Base-by-base conservation (phyloP, 2,329 filamentous ascomycete genomes). In the Aspergillus jensenii region DNA sequence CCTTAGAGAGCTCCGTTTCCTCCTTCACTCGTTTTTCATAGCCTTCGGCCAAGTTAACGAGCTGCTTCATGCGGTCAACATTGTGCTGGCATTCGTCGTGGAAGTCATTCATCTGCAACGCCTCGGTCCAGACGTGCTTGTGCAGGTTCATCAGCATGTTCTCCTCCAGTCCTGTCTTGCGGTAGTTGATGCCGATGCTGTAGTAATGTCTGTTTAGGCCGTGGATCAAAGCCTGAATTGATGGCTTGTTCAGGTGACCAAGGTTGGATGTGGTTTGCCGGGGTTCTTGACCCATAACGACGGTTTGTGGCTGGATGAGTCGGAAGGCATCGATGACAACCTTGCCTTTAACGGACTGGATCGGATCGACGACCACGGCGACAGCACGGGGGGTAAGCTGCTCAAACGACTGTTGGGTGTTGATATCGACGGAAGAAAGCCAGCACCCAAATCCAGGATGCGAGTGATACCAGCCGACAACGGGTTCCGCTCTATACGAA, bases 71-170 rank as follows among this genome's bases (percentile, higher is more conserved):
- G 62, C 89, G 86, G 55, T 96, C 93, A 74, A 93, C 90, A 74
- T 96, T 99, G 74, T 90, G 87, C 64, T 87, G 82, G 56, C 88
- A 91, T 73, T 98, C 93, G 57, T 86, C 81, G 64, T 88, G 85
- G 83, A 99, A 99, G 76, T 98, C 93, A 60, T 93, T 90, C 92
- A 99, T 98, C 74, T 96, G 87, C 64, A 99, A 78, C 5, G 93
- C 95, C 76, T 99, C 95, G 0, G 96, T 99, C 95, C 95, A 99
- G 45, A 97, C 93, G 67, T 98, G 95, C 83, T 99, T 99, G 84
- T 99, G 95, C 65, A 99, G 81, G 75, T 99, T 99, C 96, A 99
- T 99, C 70, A 99, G 79, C 95, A 99, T 99, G 78, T 96, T 98
- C 82, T 99, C 96, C 76, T 99, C 95, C 51, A 99, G 82, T 1